Evolutionary conservation across 2,329 filamentous ascomycete genomes (phyloP), one percentile per base, ranked within the genome.

Genomic region (Aspergillus hiratsukae): DNA sequence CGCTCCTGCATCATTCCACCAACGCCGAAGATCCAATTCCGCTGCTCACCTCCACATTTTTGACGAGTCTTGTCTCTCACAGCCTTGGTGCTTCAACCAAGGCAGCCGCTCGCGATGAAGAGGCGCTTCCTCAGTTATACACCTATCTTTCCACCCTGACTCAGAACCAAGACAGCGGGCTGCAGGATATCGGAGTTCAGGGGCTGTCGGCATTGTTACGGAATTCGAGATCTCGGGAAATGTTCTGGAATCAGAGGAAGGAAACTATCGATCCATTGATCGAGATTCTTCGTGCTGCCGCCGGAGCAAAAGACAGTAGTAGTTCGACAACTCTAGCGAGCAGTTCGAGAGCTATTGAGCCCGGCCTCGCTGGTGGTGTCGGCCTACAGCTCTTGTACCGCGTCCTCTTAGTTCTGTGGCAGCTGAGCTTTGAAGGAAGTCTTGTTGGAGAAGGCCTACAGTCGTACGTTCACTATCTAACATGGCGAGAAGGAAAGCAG

Each of bases 141-240:
- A 87, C 84, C 68, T 97, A 97, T 75, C 84, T 97, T 29, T 89
- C 91, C 7, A 86, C 86, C 53, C 81, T 97, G 55, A 87, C 89
- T 57, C 91, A 91, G 79, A 91, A 87, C 70, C 83, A 89, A 56
- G 94, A 99, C 75, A 88, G 90, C 54, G 91, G 91, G 41, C 82
- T 96, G 55, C 94, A 99, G 75, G 94, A 99, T 70, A 96, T 97
- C 69, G 93, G 91, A 27, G 91, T 97, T 11, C 90, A 94, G 69
- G 86, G 93, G 70, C 95, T 93, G 75, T 97, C 94, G 37, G 82
- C 89, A 21, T 80, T 99, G 31, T 81, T 99, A 31, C 87, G 91
- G 59, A 90, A 87, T 41, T 83, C 81, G 59, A 84, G 84, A 56
- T 85, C 91, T 3, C 84, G 94, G 61, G 81, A 87, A 64, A 81